Evolutionary conservation across 768 basidiomycete genomes (phyloP), one percentile per base, ranked within the genome.

Genomic region (Leccinum aurantiacum): DNA sequence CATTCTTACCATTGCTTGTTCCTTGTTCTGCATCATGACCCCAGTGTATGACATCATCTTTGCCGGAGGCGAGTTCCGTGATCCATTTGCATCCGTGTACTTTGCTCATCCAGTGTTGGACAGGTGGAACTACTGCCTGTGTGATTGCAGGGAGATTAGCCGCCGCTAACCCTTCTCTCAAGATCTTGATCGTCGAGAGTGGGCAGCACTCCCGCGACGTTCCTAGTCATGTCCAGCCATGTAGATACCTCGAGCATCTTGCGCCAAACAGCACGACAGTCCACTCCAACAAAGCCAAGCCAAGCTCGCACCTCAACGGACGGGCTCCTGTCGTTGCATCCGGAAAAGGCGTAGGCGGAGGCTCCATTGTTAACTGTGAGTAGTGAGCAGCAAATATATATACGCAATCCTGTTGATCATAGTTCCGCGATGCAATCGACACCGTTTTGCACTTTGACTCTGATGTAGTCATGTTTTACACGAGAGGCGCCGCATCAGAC

Each of bases 401-500:
- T 11, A n/a, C 14, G n/a, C 19, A 46, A n/a, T 46, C n/a, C n/a
- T 19, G 27, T 29, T 29, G 27, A 29, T 29, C 17, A 11, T 46
- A n/a, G 17, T n/a, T n/a, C 41, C 7, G 4, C 41, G 8, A 17
- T 38, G 44, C 44, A 19, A 29, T 51, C 15, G 25, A n/a, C 27
- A 27, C 27, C 15, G 49, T 51, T 33, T 33, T 1, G 24, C 31
- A 14, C 19, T 7, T 24, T 13, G 7, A 14, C 29, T 10, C 4
- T 25, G 50, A 22, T 38, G 9, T 13, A 53, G 53, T 25, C 53
- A 76, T 77, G 67, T 78, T 83, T 76, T 88, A 87, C 63, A 81
- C 77, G 1, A 80, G 87, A 17, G 81, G 84, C 6, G 71, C 82
- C 19, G 80, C 83, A 0, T 86, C 85, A 0, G 87, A 89, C 66